Evolutionary conservation across 164 flowering plant genomes (phyloP), one percentile per base, ranked within the genome.

Genomic region (Paratinospora sagittata): DNA sequence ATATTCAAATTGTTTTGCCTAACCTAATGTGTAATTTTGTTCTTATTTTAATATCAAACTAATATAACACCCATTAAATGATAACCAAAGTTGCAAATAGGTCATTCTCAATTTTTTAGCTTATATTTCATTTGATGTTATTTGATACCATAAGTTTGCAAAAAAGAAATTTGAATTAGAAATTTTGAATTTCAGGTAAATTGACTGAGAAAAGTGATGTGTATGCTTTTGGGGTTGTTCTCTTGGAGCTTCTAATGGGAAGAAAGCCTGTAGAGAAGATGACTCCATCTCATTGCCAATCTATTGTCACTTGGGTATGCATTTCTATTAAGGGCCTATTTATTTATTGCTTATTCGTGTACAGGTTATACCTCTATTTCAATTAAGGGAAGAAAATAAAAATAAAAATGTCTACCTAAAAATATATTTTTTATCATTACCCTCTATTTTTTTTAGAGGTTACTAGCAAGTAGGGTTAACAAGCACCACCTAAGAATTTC

Each of bases 151-250:
- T 16, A 24, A 30, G 21, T 30, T 34, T 47, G 17, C 12, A 11
- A 73, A 9, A 27, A 23, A 9, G 8, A 16, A 33, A n/a, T n/a
- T 8, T 19, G 58, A 61, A 61, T 30, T 62, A 19, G 66, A 47
- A 33, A 30, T 1, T 49, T 14, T 17, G 27, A 23, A 71, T 66
- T 74, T 39, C 87, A 94, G 98, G 98, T 71, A 90, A 89, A 78
- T 73, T 92, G 75, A 92, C 98, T 0, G 98, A 95, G 72, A 95
- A 95, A 78, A 95, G 98, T 70, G 98, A 95, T 75, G 98, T 95
- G 27, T 95, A 92, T 78, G 97, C 97, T 27, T 95, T 86, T 75
- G 98, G 98, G 33, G 88, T 95, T 70, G 86, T 95, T 65, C 89
- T 95, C 27, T 70, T 95, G 78, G 98, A 95, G 78, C 97, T 95